Conservation (phyloP, 176 grass and related monocot genomes). For the Carex myosuroides region DNA sequence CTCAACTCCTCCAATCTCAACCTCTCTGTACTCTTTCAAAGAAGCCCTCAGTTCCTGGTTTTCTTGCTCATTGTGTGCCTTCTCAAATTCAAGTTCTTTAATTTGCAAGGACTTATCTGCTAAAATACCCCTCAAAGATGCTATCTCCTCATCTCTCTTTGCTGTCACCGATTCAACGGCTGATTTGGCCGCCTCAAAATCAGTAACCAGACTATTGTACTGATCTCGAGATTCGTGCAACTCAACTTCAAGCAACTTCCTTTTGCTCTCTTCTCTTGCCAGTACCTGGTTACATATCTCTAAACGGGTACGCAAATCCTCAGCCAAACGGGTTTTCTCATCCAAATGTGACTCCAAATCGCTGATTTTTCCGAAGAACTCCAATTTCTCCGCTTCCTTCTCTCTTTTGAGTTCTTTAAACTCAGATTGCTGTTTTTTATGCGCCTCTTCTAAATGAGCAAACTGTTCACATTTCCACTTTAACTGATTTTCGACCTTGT, state of each 20-base stretch:
- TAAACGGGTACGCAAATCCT: conserved; percentile 45
- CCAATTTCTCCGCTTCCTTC: conserved; percentile 44
- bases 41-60: conserved; percentile 44
- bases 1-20: conserved; percentile 47
- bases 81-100: conserved; percentile 66
- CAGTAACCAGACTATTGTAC: conserved; percentile 47
- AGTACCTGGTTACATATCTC: conserved; percentile 70
- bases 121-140: conserved; percentile 66
- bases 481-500: conserved; percentile 35
- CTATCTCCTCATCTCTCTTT: conserved; percentile 57
- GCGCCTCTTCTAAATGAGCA: conserved; percentile 72
- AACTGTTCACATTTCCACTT: conserved; percentile 94
- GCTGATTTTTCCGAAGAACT: conserved; percentile 46
- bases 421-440: conserved; percentile 51
- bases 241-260: conserved; percentile 58
- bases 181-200: conserved; percentile 64
- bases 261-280: conserved; percentile 68
- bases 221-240: conserved; percentile 38
- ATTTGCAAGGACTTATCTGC: conserved; percentile 49
- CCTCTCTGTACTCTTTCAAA: conserved; percentile 64
- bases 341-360: conserved; percentile 40
- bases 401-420: conserved; percentile 42
- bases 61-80: conserved; percentile 48
- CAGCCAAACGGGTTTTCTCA: conserved; percentile 41
- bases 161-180: conserved; percentile 34